Base-by-base conservation (phyloP, 306 rosid species). In the Mucuna pruriens region DNA sequence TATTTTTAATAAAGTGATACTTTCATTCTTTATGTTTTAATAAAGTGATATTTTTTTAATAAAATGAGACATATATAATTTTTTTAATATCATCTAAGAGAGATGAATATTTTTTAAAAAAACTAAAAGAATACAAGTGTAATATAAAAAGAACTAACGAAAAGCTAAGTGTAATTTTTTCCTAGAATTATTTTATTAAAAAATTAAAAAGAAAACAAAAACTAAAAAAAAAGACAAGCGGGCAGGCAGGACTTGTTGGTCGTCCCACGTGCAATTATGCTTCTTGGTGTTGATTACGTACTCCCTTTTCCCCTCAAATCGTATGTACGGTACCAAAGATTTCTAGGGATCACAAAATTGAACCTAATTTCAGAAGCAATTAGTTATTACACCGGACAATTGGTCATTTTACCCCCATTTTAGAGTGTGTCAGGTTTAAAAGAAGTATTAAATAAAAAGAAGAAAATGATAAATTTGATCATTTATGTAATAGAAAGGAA, bases 231-330 rank as follows among this genome's bases (percentile, higher is more conserved):
- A 6, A 33, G 54, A 44, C 36, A 60, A 9, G 3, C 77, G 68
- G 44, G 46, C 62, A 83, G 38, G 81, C 42, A 63, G 82, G 83
- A 58, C 85, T 48, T 71, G 73, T 63, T 46, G 85, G 87, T 85
- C 80, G 80, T 88, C 68, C 86, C 92, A 90, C 97, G 88, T 92
- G 94, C 90, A 87, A 90, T 89, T 82, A 87, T 89, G 85, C 88
- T 89, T 71, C 84, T 79, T 76, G 66, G 44, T 75, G 20, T 76
- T 69, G 77, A 51, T 22, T 71, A 55, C 80, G 25, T 76, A 42
- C 65, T 26, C 74, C 78, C 17, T 45, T 78, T n/a, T 9, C 15
- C 71, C 19, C 63, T 60, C 11, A 54, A 72, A 78, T 45, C 55
- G 48, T 58, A 61, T 88, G 92, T 90, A 88, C 94, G 87, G 89